Base-by-base conservation (phyloP, 768 basidiomycete species). In the Mrakia gelida region DNA sequence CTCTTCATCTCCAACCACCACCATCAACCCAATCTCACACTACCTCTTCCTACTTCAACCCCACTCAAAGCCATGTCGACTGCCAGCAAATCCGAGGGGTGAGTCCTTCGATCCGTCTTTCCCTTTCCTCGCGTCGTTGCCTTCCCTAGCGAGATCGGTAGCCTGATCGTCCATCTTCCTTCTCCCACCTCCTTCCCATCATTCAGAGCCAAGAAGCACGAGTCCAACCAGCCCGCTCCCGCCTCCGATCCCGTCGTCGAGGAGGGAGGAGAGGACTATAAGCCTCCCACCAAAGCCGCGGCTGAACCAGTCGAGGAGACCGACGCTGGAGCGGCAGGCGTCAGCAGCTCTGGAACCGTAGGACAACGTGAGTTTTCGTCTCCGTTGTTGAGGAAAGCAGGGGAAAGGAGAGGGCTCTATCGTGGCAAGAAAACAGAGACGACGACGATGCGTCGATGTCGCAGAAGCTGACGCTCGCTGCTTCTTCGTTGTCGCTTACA, bases 211-310 rank as follows among this genome's bases (percentile, higher is more conserved):
- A 7, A 26, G 32, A 54, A 71, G n/a, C 67, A 54, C 41, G 54
- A 76, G 11, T 76, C 75, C 7, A 71, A 71, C 54, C 75, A 76
- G 68, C 75, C 75, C 56, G 54, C 54, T 16, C 75, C 75, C 6
- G 75, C 67, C 26, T 71, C 68, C 15, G 75, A 56, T 38, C 75
- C 75, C 5, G 54, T 71, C 68, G 68, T 76, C 34, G 52, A 68
- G 32, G 75, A 76, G 41, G 75, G 68, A 34, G 75, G 68, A 6
- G 75, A 3, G 16, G 68, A 71, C 11, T 76, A 61, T 54, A 71
- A 76, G 52, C 75, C 75, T 6, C n/a, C 63, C 3, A 68, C 34
- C 52, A 54, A 54, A 30, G 34, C 15, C 11, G 54, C 34, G 2
- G 56, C 30, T 52, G 52, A 54, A 5, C 28, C 26, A 30, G 56